Evolutionary conservation across 306 rosid species (phyloP).

Genomic region (Quercus robur): DNA sequence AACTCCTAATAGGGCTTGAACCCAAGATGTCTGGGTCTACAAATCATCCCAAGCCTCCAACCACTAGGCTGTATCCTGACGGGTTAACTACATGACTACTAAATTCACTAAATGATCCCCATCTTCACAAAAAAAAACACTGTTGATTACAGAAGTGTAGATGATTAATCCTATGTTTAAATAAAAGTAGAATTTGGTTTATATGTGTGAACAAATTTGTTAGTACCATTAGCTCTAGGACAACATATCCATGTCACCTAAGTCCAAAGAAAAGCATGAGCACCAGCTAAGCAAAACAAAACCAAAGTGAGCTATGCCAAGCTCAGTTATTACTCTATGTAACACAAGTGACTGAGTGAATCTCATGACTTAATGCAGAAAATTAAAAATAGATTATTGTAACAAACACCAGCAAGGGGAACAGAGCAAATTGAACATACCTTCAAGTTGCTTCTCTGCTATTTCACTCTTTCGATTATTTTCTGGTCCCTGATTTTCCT

Average conservation of each 20-base stretch:
- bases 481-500: conserved; percentile 58
- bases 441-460: conserved; percentile 37
- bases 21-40: too few relatives aligned
- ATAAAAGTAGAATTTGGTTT: not conserved
- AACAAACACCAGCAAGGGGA: conserved; percentile 2
- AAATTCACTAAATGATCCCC: not conserved
- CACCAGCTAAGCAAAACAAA: not conserved
- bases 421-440: conserved; percentile 27
- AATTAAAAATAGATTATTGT: conserved; percentile 14
- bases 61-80: too few relatives aligned
- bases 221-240: not conserved
- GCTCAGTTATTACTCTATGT: not conserved
- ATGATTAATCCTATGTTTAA: not conserved
- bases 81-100: not conserved
- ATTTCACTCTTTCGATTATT: conserved; percentile 29
- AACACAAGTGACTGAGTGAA: not conserved
- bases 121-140: not conserved
- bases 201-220: not conserved
- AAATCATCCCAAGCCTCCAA: too few relatives aligned
- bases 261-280: not conserved
- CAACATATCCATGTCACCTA: not conserved
- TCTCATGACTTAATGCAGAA: not conserved
- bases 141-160: not conserved
- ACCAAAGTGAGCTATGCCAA: not conserved
- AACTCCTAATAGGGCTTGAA: too few relatives aligned